Evolutionary conservation across 1,284 basidiomycete species (phyloP).

Genomic region (Marasmius oreades): DNA sequence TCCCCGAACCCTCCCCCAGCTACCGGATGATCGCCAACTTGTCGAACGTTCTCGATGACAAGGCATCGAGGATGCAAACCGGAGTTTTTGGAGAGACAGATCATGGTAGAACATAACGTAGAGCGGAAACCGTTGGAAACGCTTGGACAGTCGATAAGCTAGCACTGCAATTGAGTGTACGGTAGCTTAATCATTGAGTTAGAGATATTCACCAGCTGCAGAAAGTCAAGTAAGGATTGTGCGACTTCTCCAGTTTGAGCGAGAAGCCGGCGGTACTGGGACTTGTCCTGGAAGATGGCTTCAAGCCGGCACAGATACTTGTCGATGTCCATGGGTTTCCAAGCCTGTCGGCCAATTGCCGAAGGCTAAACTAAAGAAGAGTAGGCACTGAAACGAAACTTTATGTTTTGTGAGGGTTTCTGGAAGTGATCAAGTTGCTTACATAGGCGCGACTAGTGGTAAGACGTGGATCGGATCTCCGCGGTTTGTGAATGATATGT

Average conservation of each 20-base stretch:
- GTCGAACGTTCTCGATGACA: neutral
- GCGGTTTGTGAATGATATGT: neutral
- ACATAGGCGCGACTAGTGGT: no score
- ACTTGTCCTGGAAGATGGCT: neutral
- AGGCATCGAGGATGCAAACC: neutral
- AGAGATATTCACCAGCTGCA: neutral
- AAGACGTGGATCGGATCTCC: no score
- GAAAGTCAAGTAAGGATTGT: neutral
- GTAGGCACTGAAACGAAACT: neutral
- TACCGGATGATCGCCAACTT: neutral
- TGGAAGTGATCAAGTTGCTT: no score
- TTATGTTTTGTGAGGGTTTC: neutral
- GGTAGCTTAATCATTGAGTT: neutral
- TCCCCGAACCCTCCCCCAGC: neutral
- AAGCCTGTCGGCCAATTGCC: neutral
- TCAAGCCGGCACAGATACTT: neutral
- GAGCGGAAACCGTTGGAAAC: neutral
- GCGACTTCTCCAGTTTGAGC: neutral
- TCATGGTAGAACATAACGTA: neutral
- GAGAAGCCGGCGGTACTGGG: neutral
- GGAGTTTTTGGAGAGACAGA: neutral
- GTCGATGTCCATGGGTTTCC: neutral
- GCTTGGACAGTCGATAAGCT: neutral
- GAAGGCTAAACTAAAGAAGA: neutral
- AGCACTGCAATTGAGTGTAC: neutral